Evolutionary conservation across 345 rosid genomes (phyloP).

Genomic region (Lenwebbia sp.): DNA sequence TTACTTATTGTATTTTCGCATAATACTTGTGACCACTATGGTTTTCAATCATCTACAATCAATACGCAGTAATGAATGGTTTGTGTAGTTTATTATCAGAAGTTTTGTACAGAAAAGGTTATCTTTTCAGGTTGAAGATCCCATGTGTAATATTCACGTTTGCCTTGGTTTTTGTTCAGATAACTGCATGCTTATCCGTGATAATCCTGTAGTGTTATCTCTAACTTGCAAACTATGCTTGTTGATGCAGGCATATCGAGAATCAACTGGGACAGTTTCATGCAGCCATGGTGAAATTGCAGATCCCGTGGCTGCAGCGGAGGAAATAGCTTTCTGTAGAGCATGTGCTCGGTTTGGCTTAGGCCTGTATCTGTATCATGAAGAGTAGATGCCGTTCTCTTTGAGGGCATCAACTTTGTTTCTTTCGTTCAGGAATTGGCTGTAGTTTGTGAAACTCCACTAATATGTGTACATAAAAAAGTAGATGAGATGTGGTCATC

Average conservation of each 20-base stretch:
- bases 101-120: neutral
- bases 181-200: neutral
- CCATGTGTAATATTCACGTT: neutral
- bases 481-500: neutral
- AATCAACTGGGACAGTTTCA: constrained; percentile 75
- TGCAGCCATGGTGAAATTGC: constrained; percentile 20
- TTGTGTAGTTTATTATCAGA: neutral
- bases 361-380: constrained; percentile 85
- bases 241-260: constrained; percentile 71
- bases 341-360: constrained; percentile 97
- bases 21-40: neutral
- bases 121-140: neutral
- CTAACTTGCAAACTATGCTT: neutral
- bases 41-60: neutral
- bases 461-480: neutral
- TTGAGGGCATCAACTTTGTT: neutral
- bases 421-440: neutral
- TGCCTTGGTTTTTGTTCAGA: neutral
- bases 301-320: constrained; percentile 88
- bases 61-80: neutral
- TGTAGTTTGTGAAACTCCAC: neutral
- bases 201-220: neutral
- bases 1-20: neutral
- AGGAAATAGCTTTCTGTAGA: constrained; percentile 92
- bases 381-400: constrained; percentile 27